Base-by-base conservation (phyloP, 768 basidiomycete genomes). In the Boletus bicolor region DNA sequence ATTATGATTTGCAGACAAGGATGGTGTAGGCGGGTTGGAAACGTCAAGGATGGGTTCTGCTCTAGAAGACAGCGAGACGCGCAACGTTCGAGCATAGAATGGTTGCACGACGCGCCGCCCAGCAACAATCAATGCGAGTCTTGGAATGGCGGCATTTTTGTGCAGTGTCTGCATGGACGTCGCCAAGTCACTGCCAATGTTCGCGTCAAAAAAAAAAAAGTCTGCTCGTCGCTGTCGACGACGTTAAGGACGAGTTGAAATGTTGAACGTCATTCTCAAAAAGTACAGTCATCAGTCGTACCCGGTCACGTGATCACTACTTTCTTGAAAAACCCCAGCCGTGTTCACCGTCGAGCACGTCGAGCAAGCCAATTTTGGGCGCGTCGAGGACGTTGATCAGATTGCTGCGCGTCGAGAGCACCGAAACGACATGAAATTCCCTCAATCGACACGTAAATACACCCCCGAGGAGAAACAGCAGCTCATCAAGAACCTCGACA, bases 381-480 rank as follows among this genome's bases (percentile, higher is more conserved):
- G 14, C 49, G 49, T 44, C 50, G 21, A 43, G 41, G 28, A 44
- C 58, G 37, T 32, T 17, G 34, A 38, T 32, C 11, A 2, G 34
- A 44, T 3, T 32, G 14, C 21, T 35, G 14, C 14, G n/a, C 35
- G 45, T 35, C 43, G 35, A 34, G 30, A n/a, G 12, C 28, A 39
- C 12, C 4, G 5, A 2, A 24, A 10, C 38, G 39, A 44, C 49
- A 73, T 71, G 72, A 59, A 68, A 21, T 45, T 41, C 7, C 54
- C 53, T 15, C 48, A 53, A 24, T 44, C 62, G 54, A 63, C 63
- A 21, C 63, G 72, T 17, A 77, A 72, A 60, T 83, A 77, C 64
- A 83, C 79, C 8, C 72, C 76, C 5, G 87, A 90, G 63, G 88
- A 91, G 73, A 91, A 91, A 59, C 75, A 80, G 28, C 87, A 91